These are phyloP conservation scores for Inosperma sp. DNA, from an alignment of 768 basidiomycete species.

Conservation along the genomic window DNA sequence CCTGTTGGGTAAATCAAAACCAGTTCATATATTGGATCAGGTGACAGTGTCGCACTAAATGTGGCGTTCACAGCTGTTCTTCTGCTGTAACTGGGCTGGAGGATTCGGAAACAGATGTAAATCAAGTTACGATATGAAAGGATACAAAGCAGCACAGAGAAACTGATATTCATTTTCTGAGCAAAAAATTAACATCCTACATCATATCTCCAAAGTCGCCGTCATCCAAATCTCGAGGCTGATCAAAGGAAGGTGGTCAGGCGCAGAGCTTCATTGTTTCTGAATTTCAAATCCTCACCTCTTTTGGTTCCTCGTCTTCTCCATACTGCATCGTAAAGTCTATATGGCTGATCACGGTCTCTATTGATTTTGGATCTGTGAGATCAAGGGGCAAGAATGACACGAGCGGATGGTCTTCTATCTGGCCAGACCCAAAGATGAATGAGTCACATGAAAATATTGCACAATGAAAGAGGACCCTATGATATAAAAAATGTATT, in stretches of 20 bases:
- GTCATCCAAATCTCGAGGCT: conserved; percentile 92
- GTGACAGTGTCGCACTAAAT: too few species aligned
- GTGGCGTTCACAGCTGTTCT: too few species aligned
- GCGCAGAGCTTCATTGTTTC: conserved; percentile 6
- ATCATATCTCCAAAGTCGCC: conserved; percentile 83
- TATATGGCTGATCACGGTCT: conserved; percentile 88
- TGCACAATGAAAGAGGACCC: too few species aligned
- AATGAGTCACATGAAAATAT: conserved; percentile 1
- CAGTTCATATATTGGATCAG: too few species aligned
- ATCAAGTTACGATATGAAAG: neutral
- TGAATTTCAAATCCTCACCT: conserved; percentile 46
- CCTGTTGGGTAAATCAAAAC: neutral
- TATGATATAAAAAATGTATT: too few species aligned
- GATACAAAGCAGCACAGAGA: neutral
- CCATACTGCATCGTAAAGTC: conserved; percentile 99
- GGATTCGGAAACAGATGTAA: too few species aligned
- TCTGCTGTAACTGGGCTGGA: too few species aligned
- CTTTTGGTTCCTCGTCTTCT: conserved; percentile 96
- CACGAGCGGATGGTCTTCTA: conserved; percentile 97
- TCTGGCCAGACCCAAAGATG: conserved; percentile 44
- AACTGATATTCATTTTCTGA: conserved; percentile 5
- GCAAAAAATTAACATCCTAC: conserved; percentile 23
- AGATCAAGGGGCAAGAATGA: conserved; percentile 95
- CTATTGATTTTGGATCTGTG: conserved; percentile 82
- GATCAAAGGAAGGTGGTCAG: conserved; percentile 18